Evolutionary conservation across 2,329 filamentous ascomycete genomes (phyloP), one percentile per base, ranked within the genome.

Genomic region (Diaporthe australafricana): DNA sequence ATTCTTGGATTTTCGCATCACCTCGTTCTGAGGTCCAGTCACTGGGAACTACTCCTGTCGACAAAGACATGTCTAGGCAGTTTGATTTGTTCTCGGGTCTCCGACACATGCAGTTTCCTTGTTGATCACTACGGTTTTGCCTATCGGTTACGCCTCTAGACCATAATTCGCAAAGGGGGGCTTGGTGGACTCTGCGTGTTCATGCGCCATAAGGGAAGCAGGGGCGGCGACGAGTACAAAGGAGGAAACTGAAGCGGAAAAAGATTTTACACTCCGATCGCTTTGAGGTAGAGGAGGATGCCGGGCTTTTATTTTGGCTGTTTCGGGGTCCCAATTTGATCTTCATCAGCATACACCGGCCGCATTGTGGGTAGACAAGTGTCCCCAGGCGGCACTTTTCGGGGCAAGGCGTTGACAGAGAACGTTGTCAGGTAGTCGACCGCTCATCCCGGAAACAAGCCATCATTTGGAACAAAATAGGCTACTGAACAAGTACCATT

Each of bases 81-180:
- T 72, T 27, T 62, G 38, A 50, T 67, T n/a, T 74, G 71, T n/a
- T 60, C 66, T 65, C 35, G 48, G 38, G 30, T 48, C 47, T 53
- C 47, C 69, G 56, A 63, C 65, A 32, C 47, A 66, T 52, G 69
- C 65, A 47, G 72, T 70, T 56, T 70, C 48, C 68, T 71, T 63
- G 30, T 48, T 71, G 68, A 68, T 70, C 71, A 71, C 50, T 71
- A 74, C 62, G 72, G 60, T 65, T 72, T 68, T 69, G 53, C 66
- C 66, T 60, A 48, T 69, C 67, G 72, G 45, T 65, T 72, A 67
- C 35, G 67, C 70, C 72, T 70, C 71, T 75, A 75, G 74, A 75
- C 70, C 72, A 71, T 75, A 75, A 75, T 75, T 66, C 72, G 70
- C 73, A 66, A 57, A 72, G 66, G 62, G 65, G 57, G 74, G 50